Percentiles rank a stretch among this genome's conserved stretches.
These are phyloP conservation scores for Hortiboletus campestris DNA, from an alignment of 768 basidiomycete species.

Conservation along the genomic window DNA sequence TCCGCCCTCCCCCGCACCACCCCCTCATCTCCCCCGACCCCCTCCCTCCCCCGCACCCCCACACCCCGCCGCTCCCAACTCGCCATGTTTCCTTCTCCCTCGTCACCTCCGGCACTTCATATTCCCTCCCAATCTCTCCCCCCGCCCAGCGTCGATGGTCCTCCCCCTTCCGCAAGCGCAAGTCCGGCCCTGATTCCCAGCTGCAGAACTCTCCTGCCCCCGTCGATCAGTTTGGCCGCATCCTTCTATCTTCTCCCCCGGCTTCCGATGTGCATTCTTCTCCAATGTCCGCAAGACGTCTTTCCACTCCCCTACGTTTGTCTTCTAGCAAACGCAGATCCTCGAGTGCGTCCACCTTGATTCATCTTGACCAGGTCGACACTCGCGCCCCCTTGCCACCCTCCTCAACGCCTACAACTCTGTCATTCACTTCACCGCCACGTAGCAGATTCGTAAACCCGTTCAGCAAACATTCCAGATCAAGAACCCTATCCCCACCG, in stretches of 20 bases:
- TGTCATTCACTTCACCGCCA: slow-evolving; percentile 1
- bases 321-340: slow-evolving; percentile 10
- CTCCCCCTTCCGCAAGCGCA: slow-evolving; percentile 7
- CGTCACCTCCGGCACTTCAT: not conserved
- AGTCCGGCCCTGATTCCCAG: not conserved
- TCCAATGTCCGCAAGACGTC: not conserved
- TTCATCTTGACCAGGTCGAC: not conserved
- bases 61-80: not conserved
- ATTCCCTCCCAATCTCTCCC: not conserved
- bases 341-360: not conserved
- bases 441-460: slow-evolving; percentile 17
- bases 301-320: slow-evolving; percentile 5
- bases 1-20: not conserved
- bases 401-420: not conserved
- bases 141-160: not conserved
- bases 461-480: slow-evolving; percentile 16
- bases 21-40: not conserved
- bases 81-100: slow-evolving; percentile 21
- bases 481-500: slow-evolving; percentile 15
- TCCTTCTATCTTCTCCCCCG: not conserved
- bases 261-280: not conserved
- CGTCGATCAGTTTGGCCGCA: slow-evolving; percentile 10
- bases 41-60: not conserved
- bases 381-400: not conserved
- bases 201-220: not conserved